Evolutionary conservation across 495 filamentous ascomycete species (phyloP).

Genomic region (Annulohypoxylon moriforme): DNA sequence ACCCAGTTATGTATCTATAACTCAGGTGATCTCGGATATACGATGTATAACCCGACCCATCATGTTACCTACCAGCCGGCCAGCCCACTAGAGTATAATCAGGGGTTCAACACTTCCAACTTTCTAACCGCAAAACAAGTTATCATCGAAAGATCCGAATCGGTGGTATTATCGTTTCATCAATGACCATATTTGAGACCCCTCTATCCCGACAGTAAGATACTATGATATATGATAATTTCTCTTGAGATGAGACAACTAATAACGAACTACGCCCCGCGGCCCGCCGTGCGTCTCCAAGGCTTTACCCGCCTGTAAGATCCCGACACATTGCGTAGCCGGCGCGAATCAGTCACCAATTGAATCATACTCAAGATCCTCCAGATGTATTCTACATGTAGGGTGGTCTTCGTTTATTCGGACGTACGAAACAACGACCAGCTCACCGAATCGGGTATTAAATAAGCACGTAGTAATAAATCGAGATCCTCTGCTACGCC

Average conservation of each 20-base stretch:
- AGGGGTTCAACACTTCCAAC: neutral
- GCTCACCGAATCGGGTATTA: neutral
- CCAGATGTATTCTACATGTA: neutral
- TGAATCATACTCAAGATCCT: neutral
- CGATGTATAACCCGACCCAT: neutral
- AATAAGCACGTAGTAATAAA: constrained; percentile 6
- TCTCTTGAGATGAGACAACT: neutral
- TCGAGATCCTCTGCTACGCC: constrained; percentile 18
- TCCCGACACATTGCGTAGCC: constrained; percentile 22
- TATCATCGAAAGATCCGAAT: neutral
- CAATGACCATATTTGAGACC: neutral
- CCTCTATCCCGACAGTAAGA: constrained; percentile 6
- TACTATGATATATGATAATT: neutral
- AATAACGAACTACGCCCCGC: constrained; percentile 15
- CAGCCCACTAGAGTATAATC: neutral
- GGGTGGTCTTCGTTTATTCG: neutral
- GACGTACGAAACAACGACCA: constrained; percentile 5
- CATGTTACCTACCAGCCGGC: too few species aligned
- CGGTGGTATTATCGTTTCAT: neutral
- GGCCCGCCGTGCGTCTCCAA: constrained; percentile 26
- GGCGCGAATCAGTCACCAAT: constrained; percentile 23
- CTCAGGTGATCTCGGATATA: neutral
- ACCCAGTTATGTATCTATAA: neutral
- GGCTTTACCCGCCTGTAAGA: constrained; percentile 28
- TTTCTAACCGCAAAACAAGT: neutral